Base-by-base conservation (phyloP, 2,329 filamentous ascomycete genomes). In the Coniochaeta hoffmannii region DNA sequence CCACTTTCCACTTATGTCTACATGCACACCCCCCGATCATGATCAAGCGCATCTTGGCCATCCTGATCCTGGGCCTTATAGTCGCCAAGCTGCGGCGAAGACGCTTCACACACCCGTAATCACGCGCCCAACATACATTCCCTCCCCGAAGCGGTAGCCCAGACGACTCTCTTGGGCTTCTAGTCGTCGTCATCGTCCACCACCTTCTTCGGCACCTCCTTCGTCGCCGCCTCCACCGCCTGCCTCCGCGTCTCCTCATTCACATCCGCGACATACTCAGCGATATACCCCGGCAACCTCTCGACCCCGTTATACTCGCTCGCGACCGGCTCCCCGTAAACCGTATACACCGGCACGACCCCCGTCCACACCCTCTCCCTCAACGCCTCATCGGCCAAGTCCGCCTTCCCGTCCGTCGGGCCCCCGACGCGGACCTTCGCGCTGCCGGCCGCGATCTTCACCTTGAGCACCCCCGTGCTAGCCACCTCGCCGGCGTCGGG, bases 401-500 rank as follows among this genome's bases (percentile, higher is more conserved):
- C 81, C 14, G 65, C 68, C 56, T 65, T 72, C 14, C 81, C 78
- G 53, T 84, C 81, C 73, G 61, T 76, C 1, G 88, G 85, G 36
- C 76, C 76, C 0, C 88, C 89, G 24, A 78, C 75, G 8, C 88
- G 77, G 41, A 88, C 75, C 77, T 96, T 96, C 28, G 85, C 88
- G 64, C 87, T 91, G 4, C 88, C 90, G 52, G 82, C 83, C 15
- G 79, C 76, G 57, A 95, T 81, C 50, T 71, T 76, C 11, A 95
- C 82, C 59, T 78, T 83, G 56, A 95, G 71, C 38, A 96, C 83
- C 44, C 82, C 80, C 0, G 90, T 96, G 57, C 81, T 85, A 57
- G 83, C 82, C 76, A 94, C 80, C 75, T 96, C 90, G 11, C 85
- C 82, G 50, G 76, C 76, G 46, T 84, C 87, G 1, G 89, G 89